Conservation (phyloP, 306 rosid species). For the Hippophae gyantsensis region DNA sequence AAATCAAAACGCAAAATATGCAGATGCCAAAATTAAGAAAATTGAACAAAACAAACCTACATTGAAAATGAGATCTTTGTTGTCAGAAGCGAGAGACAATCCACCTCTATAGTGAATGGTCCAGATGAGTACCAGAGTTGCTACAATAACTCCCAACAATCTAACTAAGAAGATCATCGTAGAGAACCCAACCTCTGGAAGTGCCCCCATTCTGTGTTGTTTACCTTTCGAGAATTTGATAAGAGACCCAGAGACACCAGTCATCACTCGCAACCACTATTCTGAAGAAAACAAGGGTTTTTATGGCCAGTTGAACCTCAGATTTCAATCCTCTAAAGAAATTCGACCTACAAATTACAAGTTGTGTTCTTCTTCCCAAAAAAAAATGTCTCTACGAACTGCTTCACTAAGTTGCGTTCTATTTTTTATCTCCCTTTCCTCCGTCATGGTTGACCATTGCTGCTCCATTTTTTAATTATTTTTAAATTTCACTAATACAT, state of each 20-base stretch:
- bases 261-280: not conserved
- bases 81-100: constrained; percentile 74
- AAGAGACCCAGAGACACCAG: constrained; percentile 1
- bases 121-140: constrained; percentile 67
- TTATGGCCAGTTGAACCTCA: too few relatives aligned
- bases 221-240: constrained; percentile 3
- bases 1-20: not conserved
- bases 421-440: too few relatives aligned
- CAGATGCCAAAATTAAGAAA: too few relatives aligned
- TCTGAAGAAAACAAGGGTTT: not conserved
- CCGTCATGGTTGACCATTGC: too few relatives aligned
- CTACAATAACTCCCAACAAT: constrained; percentile 39
- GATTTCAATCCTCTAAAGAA: too few relatives aligned
- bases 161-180: constrained; percentile 60
- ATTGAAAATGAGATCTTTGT: constrained; percentile 92
- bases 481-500: too few relatives aligned
- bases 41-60: constrained; percentile 16
- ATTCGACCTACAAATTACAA: too few relatives aligned
- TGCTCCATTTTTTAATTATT: too few relatives aligned
- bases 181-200: constrained; percentile 57
- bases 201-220: constrained; percentile 41
- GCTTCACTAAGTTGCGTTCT: too few relatives aligned
- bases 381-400: too few relatives aligned
- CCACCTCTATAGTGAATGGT: constrained; percentile 76
- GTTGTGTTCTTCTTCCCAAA: too few relatives aligned